A percentile compares a stretch with the other conserved stretches of the same genome.
phyloP scores from a whole-genome alignment of 768 basidiomycete genomes.

The Leucosporidium yakuticum region DNA sequence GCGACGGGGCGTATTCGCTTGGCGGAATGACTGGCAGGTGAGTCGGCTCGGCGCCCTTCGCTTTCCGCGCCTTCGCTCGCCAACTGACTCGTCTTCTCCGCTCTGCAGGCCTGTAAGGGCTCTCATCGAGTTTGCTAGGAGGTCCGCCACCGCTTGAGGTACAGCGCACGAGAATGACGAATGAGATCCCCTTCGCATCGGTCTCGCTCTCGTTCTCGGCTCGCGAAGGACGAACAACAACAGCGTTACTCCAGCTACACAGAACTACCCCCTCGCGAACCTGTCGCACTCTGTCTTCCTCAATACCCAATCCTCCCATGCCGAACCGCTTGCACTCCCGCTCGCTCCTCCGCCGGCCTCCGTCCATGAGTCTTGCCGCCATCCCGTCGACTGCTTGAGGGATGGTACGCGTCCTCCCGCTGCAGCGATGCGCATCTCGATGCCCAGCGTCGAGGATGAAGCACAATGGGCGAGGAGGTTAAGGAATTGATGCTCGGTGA shows the following conservation, averaged over 20 bases:
- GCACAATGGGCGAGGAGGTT: conserved; percentile 21
- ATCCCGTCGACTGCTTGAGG: neutral
- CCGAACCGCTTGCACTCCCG: neutral
- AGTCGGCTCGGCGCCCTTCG: neutral
- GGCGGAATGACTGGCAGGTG: conserved; percentile 27
- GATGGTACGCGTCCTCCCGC: neutral
- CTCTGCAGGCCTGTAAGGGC: conserved; percentile 4
- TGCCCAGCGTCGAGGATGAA: neutral
- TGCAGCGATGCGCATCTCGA: neutral
- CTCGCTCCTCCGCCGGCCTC: neutral
- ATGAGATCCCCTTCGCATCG: no score
- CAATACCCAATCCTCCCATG: conserved; percentile 31
- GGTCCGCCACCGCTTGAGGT: conserved; percentile 18
- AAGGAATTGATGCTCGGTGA: conserved; percentile 30
- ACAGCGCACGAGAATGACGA: no score
- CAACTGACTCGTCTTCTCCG: neutral
- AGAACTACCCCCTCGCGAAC: neutral
- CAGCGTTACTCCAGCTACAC: no score
- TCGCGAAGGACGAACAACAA: conserved; percentile 44
- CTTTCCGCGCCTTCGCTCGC: no score
- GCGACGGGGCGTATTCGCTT: conserved; percentile 28
- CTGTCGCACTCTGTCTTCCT: conserved; percentile 22
- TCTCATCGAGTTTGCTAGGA: conserved; percentile 24
- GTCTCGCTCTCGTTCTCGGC: no score
- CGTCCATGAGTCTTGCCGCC: neutral